Base-by-base conservation (phyloP, 2,329 filamentous ascomycete genomes). In the Coniochaeta sp. region DNA sequence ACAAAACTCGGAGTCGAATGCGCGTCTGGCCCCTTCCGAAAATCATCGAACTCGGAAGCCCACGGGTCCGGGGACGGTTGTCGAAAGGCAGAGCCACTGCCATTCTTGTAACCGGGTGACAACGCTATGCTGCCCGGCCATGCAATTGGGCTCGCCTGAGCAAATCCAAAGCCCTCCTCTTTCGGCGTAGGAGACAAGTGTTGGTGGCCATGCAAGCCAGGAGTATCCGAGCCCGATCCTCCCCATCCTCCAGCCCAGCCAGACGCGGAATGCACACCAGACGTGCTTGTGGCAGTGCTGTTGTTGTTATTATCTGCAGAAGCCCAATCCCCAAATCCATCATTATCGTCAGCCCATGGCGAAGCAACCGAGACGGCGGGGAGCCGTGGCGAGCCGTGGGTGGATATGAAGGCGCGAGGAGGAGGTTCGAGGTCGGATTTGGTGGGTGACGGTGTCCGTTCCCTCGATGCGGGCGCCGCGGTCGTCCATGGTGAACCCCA, bases 401-500 rank as follows among this genome's bases (percentile, higher is more conserved):
- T 60, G 45, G 70, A 66, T 49, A 74, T 67, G 49, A 74, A 70
- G 51, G 70, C 71, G 55, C 64, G 69, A 20, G 70, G 71, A 1
- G 72, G 70, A 20, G 68, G 71, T 47, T 71, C 72, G 51, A 72
- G 65, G 42, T 68, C 63, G 30, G 61, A 58, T 49, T 65, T 66
- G 32, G 64, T 58, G 18, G 65, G 63, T 35, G 63, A 65, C 14
- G 64, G 57, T 13, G 57, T 56, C 24, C 63, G 59, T 26, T 58
- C 56, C n/a, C n/a, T n/a, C n/a, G n/a, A n/a, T 45, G 65, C 63
- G 55, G 38, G 38, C 18, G 65, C 63, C 16, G 63, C 65, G 52
- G 70, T 71, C 54, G 75, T 72, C 79, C 79, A 82, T 67, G 79
- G 79, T 59, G 78, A 81, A 66, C 75, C 76, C 79, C 79, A 83